Conservation (phyloP, 1,284 basidiomycete genomes). For the Melampsora larici-populina region DNA sequence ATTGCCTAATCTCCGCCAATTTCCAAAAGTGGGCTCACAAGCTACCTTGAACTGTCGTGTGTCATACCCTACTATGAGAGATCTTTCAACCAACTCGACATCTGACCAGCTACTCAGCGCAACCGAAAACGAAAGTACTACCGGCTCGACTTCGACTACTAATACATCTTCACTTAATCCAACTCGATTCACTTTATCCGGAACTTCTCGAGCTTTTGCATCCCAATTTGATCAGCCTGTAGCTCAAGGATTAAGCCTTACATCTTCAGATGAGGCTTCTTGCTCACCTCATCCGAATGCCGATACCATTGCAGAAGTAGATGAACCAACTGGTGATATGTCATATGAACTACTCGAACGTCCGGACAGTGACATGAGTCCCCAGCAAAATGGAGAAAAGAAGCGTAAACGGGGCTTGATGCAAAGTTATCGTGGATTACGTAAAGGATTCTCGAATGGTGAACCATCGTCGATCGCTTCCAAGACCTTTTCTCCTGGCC, state of each 20-base stretch:
- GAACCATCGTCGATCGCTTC: constrained; percentile 9
- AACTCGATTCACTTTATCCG: neutral
- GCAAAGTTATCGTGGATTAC: constrained; percentile 14
- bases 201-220: neutral
- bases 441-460: constrained; percentile 17
- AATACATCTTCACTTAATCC: constrained; percentile 30
- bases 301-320: constrained; percentile 17
- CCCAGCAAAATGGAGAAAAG: neutral
- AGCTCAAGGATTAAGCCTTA: neutral
- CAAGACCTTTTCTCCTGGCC: neutral
- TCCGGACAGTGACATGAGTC: constrained; percentile 16
- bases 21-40: constrained; percentile 19
- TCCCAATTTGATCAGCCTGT: neutral
- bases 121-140: constrained; percentile 2
- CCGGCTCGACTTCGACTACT: constrained; percentile 16
- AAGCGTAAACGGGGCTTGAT: constrained; percentile 34
- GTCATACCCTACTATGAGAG: neutral
- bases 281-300: neutral
- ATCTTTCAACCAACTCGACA: neutral
- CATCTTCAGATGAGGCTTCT: neutral
- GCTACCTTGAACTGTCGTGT: neutral
- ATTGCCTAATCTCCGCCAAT: constrained; percentile 13
- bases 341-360: constrained; percentile 39
- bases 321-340: constrained; percentile 15
- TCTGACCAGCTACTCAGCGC: neutral